Conservation (phyloP, 345 rosid species). For the Eucalyptus sp. region DNA sequence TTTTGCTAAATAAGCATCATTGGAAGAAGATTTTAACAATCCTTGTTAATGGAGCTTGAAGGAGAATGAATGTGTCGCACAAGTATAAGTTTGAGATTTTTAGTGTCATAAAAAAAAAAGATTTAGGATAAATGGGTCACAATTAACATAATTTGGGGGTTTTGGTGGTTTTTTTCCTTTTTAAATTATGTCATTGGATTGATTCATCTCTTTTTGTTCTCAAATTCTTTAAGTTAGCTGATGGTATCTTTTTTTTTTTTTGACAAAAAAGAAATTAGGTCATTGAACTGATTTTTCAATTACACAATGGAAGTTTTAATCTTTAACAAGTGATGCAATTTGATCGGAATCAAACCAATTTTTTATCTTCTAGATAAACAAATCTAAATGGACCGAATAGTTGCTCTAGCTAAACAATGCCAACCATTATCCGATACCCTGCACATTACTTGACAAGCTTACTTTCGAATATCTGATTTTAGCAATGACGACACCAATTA, state of each 20-base stretch:
- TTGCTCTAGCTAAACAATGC: background rate
- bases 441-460: background rate
- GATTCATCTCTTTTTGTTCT: background rate
- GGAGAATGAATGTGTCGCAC: background rate
- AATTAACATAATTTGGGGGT: background rate
- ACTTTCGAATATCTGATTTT: background rate
- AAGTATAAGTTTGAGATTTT: too few species aligned
- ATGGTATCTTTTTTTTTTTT: background rate
- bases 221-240: too few species aligned
- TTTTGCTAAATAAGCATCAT: background rate
- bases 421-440: background rate
- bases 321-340: background rate
- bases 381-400: background rate
- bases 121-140: background rate
- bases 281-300: background rate
- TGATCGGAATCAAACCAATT: background rate
- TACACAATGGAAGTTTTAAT: background rate
- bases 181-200: background rate
- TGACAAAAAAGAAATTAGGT: background rate
- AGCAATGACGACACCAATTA: background rate
- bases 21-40: background rate
- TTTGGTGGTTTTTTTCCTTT: background rate
- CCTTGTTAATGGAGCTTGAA: background rate
- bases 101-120: background rate
- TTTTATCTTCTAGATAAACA: background rate